Percentiles rank a stretch among this genome's conserved stretches.
Conservation (phyloP, 805 yeast species). For the Zygoascus tannicola region DNA sequence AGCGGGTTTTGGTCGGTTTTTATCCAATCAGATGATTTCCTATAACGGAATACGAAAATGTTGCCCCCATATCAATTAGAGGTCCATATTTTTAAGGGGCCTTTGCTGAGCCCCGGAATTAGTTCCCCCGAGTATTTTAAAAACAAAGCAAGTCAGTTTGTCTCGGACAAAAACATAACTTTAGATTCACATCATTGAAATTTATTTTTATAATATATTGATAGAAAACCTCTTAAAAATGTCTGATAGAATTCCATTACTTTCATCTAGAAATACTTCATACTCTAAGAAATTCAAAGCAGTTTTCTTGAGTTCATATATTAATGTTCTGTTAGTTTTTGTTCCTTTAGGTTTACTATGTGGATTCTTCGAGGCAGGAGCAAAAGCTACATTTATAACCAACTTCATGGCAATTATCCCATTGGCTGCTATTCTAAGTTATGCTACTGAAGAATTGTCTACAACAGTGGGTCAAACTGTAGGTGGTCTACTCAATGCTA, state of each 20-base stretch:
- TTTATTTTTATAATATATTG: too few relatives aligned
- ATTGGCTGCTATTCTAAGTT: conserved; percentile 80
- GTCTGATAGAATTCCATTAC: conserved; percentile 10
- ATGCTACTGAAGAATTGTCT: conserved; percentile 87
- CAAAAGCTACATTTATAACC: conserved; percentile 51
- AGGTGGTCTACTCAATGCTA: conserved; percentile 92
- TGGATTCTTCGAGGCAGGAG: conserved; percentile 48
- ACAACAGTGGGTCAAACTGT: conserved; percentile 82
- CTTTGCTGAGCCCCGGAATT: too few relatives aligned
- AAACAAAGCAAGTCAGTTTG: too few relatives aligned
- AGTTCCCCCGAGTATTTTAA: too few relatives aligned
- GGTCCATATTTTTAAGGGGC: too few relatives aligned
- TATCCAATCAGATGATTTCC: too few relatives aligned
- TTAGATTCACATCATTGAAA: too few relatives aligned
- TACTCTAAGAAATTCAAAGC: conserved; percentile 6
- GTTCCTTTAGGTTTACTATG: conserved; percentile 86
- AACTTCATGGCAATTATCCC: conserved; percentile 90
- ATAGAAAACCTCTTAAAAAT: neutral
- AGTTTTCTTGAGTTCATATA: conserved; percentile 43
- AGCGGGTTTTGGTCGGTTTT: too few relatives aligned
- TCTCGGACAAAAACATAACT: too few relatives aligned
- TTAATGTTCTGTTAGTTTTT: conserved; percentile 66
- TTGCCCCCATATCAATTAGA: too few relatives aligned
- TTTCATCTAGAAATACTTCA: conserved; percentile 3
- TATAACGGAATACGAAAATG: too few relatives aligned